These are phyloP conservation scores for Backusella australiensis DNA, from an alignment of 192 early-diverging fungal species.

Conservation along the genomic window DNA sequence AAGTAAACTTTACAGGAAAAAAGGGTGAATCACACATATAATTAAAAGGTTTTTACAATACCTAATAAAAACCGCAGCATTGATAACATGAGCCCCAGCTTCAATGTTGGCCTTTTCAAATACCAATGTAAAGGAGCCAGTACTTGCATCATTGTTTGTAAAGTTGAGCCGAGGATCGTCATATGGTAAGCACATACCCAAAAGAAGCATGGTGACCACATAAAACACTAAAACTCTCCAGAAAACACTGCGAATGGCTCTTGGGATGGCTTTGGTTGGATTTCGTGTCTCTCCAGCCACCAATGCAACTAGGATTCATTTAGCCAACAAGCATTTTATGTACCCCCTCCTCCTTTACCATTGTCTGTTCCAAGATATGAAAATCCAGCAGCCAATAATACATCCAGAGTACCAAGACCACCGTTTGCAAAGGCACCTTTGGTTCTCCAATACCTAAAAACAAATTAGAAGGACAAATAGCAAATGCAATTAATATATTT, in stretches of 20 bases:
- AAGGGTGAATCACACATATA: neutral
- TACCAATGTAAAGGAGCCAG: constrained; percentile 65
- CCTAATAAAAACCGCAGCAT: constrained; percentile 56
- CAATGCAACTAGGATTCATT: constrained; percentile 58
- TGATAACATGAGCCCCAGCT: constrained; percentile 65
- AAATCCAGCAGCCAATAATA: constrained; percentile 73
- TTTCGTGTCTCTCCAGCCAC: constrained; percentile 88
- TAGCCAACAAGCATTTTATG: neutral
- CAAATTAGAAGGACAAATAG: too few species aligned
- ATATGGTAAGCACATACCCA: constrained; percentile 75
- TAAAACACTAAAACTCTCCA: constrained; percentile 79
- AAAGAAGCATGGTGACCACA: constrained; percentile 72
- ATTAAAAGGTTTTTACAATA: neutral
- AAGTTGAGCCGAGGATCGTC: constrained; percentile 50
- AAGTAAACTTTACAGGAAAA: constrained; percentile 34
- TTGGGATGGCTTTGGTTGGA: constrained; percentile 70
- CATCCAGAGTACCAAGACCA: constrained; percentile 58
- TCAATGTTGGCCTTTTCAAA: constrained; percentile 55
- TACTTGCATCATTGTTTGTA: constrained; percentile 39
- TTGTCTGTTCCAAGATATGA: constrained; percentile 86
- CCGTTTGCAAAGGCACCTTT: constrained; percentile 60
- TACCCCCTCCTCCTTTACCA: neutral
- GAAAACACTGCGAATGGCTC: constrained; percentile 55
- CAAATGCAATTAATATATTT: neutral
- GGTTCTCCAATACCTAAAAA: constrained; percentile 58